Base-by-base conservation (phyloP, 2,329 filamentous ascomycete species). In the Monilinia laxa region DNA sequence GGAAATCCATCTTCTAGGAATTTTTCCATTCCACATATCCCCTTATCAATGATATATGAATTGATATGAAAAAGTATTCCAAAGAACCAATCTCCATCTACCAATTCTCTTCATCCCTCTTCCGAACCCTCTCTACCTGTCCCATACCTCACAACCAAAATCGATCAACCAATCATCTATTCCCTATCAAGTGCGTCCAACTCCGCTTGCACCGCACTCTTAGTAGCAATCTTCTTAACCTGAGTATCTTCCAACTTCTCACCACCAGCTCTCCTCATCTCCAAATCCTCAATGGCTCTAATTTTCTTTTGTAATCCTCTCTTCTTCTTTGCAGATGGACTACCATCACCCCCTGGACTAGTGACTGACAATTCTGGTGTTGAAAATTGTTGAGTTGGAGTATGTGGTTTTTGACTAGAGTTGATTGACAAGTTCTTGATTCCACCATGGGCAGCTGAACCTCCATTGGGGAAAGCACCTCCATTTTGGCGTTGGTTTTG, bases 181-280 rank as follows among this genome's bases (percentile, higher is more conserved):
- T 74, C 73, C 4, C 66, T 64, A 16, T 76, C 75, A 52, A 77
- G 68, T n/a, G 72, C 63, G 42, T 90, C 85, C 68, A 99, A 81
- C 80, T 99, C 95, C 80, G 90, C 92, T 69, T 93, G 83, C 67
- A 99, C 94, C 20, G 85, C 80, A 59, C 88, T 82, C 81, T 98
- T 96, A 28, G 93, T 98, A 66, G 87, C 86, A 74, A 99, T 99
- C 85, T 99, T 99, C 84, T 97, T 96, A 79, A 99, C 88, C 81
- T 99, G 95, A 42, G 95, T 99, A 76, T 97, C 94, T 81, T 99
- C 95, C 68, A 99, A 82, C 84, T 97, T 98, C 84, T 99, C 95
- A 6, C 94, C 94, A 45, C 90, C 89, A 3, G 94, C 95, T 72
- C 93, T 88, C 66, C 95, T 88, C 93, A 98, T 97, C 83, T 98